Base-by-base conservation (phyloP, 306 rosid species). In the Spatholobus suberectus region DNA sequence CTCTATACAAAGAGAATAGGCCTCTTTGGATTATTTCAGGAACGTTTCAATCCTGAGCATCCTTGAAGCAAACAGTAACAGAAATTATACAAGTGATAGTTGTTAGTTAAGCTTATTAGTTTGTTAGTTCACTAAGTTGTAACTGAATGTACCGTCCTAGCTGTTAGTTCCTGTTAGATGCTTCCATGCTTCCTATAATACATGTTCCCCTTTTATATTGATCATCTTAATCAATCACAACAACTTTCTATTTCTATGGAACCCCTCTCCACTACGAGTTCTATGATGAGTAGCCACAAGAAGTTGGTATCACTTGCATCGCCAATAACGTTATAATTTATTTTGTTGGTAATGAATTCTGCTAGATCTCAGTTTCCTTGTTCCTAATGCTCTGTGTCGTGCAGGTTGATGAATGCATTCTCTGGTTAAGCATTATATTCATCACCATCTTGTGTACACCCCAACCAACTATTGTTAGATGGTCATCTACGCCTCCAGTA, bases 361-460 rank as follows among this genome's bases (percentile, higher is more conserved):
- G 55, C 58, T 51, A 4, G 55, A 61, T 63, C 62, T 46, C n/a
- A 46, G 26, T 38, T 80, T 54, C 38, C 41, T 81, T 40, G 9
- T 72, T 62, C 17, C 74, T 43, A 61, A 69, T 24, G 74, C 66
- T 43, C 12, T 85, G 54, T 52, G 8, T 54, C 24, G 34, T 84
- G 89, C 91, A 96, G 99, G 87, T 94, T 83, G 90, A 92, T 63
- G 99, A 96, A 83, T 96, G 99, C 90, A 92, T 96, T 84, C 80
- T 96, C 55, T 93, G 98, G 99, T 83, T 96, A 82, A 91, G 99
- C 91, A 92, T 96, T 77, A 68, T 94, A 87, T 96, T 94, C 90
- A 90, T 96, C 86, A 94, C 99, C 76, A 94, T 96, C 73, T 71
- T 96, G 94, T 96, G 98, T 63, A 96, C 99, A 37, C 99, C 99